Conservation (phyloP, 352 stramenopile genomes). For the Phytophthora sojae region DNA sequence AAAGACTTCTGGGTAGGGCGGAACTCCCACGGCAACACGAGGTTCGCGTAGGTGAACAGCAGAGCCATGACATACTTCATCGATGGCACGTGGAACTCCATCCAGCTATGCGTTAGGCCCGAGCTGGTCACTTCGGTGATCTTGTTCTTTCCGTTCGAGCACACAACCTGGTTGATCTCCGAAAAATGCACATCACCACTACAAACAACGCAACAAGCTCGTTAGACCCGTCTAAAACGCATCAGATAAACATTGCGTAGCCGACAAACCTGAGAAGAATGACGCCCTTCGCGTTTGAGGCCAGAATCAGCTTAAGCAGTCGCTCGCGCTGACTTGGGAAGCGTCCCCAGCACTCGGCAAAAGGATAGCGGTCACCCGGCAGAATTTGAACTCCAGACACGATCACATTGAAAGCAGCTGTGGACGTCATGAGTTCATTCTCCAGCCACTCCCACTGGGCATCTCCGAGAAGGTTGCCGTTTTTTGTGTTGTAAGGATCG, state of each 20-base stretch:
- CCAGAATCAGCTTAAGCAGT: constrained; percentile 86
- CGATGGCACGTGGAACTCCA: constrained; percentile 73
- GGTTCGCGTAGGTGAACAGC: constrained; percentile 75
- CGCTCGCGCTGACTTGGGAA: constrained; percentile 87
- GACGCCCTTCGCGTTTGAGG: constrained; percentile 83
- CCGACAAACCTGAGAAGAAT: constrained; percentile 84
- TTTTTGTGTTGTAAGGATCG: constrained; percentile 67
- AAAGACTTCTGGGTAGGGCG: constrained; percentile 65
- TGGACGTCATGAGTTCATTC: constrained; percentile 77
- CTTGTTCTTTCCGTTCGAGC: constrained; percentile 63
- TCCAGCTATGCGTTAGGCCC: constrained; percentile 95
- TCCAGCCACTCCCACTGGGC: constrained; percentile 90
- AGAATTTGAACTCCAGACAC: constrained; percentile 93
- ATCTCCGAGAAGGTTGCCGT: constrained; percentile 80
- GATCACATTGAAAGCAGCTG: constrained; percentile 93
- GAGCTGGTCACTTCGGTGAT: constrained; percentile 92
- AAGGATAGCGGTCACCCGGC: constrained; percentile 77
- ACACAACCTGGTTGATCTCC: constrained; percentile 94
- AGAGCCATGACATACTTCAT: constrained; percentile 66
- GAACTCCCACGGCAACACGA: constrained; percentile 84
- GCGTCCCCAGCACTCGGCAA: constrained; percentile 90
- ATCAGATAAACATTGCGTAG: not conserved
- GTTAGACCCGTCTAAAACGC: constrained; percentile 35
- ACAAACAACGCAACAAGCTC: constrained; percentile 4
- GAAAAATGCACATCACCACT: constrained; percentile 94